Conservation (phyloP, 2,329 filamentous ascomycete species). For the Phoma sp. region DNA sequence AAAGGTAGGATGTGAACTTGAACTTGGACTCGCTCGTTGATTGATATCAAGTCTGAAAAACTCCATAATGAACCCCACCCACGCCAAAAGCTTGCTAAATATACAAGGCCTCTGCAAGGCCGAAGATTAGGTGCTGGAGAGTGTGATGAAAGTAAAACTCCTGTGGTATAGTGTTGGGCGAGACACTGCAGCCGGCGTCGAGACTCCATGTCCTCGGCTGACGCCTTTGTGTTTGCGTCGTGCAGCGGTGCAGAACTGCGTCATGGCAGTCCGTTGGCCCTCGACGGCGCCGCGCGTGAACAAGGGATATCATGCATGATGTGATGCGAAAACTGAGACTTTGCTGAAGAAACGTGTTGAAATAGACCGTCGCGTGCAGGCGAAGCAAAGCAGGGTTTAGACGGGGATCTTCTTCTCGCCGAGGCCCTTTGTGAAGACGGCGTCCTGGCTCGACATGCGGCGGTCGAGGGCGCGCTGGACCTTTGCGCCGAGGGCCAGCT, state of each 20-base stretch:
- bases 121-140: conserved; percentile 13
- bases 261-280: neutral
- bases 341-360: conserved; percentile 17
- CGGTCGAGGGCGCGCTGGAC: conserved; percentile 85
- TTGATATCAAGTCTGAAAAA: conserved; percentile 3
- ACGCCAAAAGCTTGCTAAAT: conserved; percentile 16
- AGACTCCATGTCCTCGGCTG: neutral
- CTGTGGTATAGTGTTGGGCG: conserved; percentile 17
- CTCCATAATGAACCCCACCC: conserved; percentile 1
- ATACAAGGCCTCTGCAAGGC: conserved; percentile 9
- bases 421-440: conserved; percentile 70
- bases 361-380: neutral
- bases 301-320: conserved; percentile 18
- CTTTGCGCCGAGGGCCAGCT: conserved; percentile 88
- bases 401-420: conserved; percentile 46
- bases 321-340: conserved; percentile 11
- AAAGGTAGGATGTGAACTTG: neutral
- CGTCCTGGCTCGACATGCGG: conserved; percentile 88
- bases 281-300: conserved; percentile 8
- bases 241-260: neutral
- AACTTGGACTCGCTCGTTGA: conserved; percentile 2
- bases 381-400: conserved; percentile 17
- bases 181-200: conserved; percentile 5
- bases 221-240: neutral
- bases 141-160: conserved; percentile 8